Conservation (phyloP, 768 basidiomycete species). For the Mrakia blollopis region DNA sequence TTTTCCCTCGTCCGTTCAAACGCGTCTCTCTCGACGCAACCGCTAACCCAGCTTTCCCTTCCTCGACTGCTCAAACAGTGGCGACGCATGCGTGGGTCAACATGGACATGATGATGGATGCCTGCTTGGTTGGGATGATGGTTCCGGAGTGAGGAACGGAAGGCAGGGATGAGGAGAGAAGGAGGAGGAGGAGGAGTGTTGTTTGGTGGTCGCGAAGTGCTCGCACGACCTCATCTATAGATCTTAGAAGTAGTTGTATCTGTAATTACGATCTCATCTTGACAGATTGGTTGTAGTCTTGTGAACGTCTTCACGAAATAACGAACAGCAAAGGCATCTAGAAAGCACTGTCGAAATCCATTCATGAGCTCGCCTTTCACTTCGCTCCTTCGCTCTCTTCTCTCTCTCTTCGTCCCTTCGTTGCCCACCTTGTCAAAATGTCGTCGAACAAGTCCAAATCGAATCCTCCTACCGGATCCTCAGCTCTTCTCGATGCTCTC, state of each 20-base stretch:
- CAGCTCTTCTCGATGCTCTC: not conserved
- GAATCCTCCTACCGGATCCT: not conserved
- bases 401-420: too few species aligned
- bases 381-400: too few species aligned
- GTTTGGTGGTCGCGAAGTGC: not conserved
- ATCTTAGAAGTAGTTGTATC: not conserved
- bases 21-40: not conserved
- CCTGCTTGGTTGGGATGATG: conserved; percentile 85
- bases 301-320: too few species aligned
- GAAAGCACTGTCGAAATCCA: too few species aligned
- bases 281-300: too few species aligned
- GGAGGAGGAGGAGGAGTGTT: not conserved
- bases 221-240: not conserved
- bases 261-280: not conserved
- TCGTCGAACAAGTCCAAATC: not conserved
- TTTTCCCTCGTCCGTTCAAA: too few species aligned
- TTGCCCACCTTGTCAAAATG: not conserved
- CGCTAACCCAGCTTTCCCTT: not conserved
- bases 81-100: conserved; percentile 95
- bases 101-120: conserved; percentile 89
- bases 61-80: conserved; percentile 50
- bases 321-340: too few species aligned
- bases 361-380: too few species aligned
- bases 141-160: conserved; percentile 47
- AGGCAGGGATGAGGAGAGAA: too few species aligned